Percentiles rank a stretch among this genome's conserved stretches.
These are phyloP conservation scores for Termitomyces sp. DNA, from an alignment of 768 basidiomycete species.

Conservation along the genomic window DNA sequence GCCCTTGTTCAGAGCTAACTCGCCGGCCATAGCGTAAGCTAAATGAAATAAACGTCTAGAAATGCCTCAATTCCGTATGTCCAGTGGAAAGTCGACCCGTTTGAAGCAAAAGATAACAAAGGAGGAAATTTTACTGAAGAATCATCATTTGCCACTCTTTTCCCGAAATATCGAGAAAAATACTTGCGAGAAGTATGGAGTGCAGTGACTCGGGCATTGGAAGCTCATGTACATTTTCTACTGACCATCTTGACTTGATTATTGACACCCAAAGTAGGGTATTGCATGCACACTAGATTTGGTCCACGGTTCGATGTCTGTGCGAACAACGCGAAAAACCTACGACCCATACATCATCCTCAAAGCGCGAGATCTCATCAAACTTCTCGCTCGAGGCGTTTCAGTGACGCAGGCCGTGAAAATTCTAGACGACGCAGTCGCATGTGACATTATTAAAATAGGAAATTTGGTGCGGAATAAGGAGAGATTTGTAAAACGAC, in stretches of 20 bases:
- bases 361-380: slow-evolving; percentile 94
- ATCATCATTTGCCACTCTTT: slow-evolving; percentile 96
- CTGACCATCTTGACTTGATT: neutral
- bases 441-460: slow-evolving; percentile 98
- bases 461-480: slow-evolving; percentile 93
- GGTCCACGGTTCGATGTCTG: slow-evolving; percentile 96
- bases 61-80: neutral
- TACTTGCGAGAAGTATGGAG: slow-evolving; percentile 96
- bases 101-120: slow-evolving; percentile 71
- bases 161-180: slow-evolving; percentile 98
- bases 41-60: neutral
- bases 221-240: slow-evolving; percentile 57
- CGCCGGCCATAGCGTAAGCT: slow-evolving; percentile 39
- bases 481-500: slow-evolving; percentile 92
- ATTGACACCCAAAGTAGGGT: slow-evolving; percentile 48
- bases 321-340: slow-evolving; percentile 94
- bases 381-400: slow-evolving; percentile 91
- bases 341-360: slow-evolving; percentile 95
- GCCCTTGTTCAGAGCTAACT: slow-evolving; percentile 7
- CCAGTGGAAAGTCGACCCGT: slow-evolving; percentile 89
- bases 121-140: slow-evolving; percentile 88
- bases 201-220: slow-evolving; percentile 80
- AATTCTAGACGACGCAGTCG: slow-evolving; percentile 83
- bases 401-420: slow-evolving; percentile 82
- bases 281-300: slow-evolving; percentile 90